Evolutionary conservation across 176 grass and related monocot genomes (phyloP).

Genomic region (Saccharum spontaneum): DNA sequence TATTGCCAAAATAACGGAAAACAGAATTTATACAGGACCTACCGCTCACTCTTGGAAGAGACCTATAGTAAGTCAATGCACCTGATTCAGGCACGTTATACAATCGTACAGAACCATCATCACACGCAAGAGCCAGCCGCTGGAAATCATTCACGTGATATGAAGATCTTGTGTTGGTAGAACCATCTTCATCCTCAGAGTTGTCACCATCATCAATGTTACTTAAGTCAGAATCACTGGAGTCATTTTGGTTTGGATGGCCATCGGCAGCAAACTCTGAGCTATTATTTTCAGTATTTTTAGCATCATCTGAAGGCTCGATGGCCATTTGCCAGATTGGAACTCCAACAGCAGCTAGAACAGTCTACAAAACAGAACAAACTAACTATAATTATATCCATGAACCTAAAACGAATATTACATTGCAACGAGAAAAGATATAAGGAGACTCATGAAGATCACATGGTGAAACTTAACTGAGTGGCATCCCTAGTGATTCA

Average conservation of each 20-base stretch:
- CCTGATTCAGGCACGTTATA: constrained; percentile 75
- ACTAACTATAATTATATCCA: constrained; percentile 18
- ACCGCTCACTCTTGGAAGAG: constrained; percentile 90
- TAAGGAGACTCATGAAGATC: not conserved
- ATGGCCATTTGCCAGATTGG: constrained; percentile 88
- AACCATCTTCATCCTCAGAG: constrained; percentile 57
- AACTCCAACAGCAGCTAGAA: constrained; percentile 70
- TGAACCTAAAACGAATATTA: not conserved
- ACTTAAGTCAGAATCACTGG: constrained; percentile 66
- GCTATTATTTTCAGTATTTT: constrained; percentile 33
- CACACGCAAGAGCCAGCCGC: constrained; percentile 79
- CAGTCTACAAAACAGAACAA: constrained; percentile 50
- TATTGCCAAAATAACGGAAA: constrained; percentile 4
- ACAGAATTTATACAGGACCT: constrained; percentile 34
- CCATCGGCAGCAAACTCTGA: constrained; percentile 38
- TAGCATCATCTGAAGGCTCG: constrained; percentile 58
- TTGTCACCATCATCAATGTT: constrained; percentile 59
- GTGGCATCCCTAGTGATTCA: not conserved
- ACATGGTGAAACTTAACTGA: not conserved
- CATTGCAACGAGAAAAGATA: not conserved
- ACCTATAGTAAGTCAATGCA: constrained; percentile 70
- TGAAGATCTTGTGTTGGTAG: constrained; percentile 35
- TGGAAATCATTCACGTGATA: constrained; percentile 40
- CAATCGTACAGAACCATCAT: constrained; percentile 82
- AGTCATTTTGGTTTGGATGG: constrained; percentile 39